Evolutionary conservation across 495 filamentous ascomycete genomes (phyloP).

Genomic region (Penicillium egyptiacum): DNA sequence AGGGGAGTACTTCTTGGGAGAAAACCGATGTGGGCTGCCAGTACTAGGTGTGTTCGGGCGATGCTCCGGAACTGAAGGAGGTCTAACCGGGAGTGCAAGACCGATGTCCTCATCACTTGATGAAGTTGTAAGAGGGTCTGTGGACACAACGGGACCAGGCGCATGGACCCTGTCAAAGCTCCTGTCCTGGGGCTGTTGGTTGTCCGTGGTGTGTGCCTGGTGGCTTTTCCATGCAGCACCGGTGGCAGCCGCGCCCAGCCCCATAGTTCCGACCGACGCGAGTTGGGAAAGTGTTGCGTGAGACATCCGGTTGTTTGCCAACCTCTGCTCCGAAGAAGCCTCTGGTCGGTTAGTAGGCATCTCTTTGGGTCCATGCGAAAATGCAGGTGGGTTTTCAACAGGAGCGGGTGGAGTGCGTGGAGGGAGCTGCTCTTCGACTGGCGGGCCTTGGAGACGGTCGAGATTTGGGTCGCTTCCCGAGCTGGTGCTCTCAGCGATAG

Average conservation of each 20-base stretch:
- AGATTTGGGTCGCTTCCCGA: constrained; percentile 51
- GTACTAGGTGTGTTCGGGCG: constrained; percentile 20
- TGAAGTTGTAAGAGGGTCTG: constrained; percentile 13
- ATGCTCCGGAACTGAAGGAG: constrained; percentile 23
- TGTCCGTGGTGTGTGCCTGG: constrained; percentile 19
- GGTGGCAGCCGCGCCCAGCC: constrained; percentile 36
- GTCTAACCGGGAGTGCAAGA: constrained; percentile 15
- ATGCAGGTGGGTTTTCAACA: constrained; percentile 72
- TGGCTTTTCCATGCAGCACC: constrained; percentile 33
- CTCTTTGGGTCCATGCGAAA: constrained; percentile 67
- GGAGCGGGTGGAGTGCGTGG: constrained; percentile 65
- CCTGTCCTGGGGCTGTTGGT: constrained; percentile 18
- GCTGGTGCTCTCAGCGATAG: constrained; percentile 52
- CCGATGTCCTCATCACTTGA: constrained; percentile 28
- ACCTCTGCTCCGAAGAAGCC: constrained; percentile 70
- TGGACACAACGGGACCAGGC: constrained; percentile 1
- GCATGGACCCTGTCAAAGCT: background rate
- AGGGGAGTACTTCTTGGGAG: background rate
- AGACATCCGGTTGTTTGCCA: constrained; percentile 78
- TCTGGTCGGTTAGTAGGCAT: constrained; percentile 67
- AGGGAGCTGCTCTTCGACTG: constrained; percentile 49
- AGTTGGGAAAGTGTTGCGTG: constrained; percentile 76
- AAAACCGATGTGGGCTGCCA: constrained; percentile 32
- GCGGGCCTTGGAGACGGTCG: constrained; percentile 2
- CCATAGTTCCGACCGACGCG: constrained; percentile 59